Base-by-base conservation (phyloP, 805 yeast genomes). In the Gaillardinia entomophila region DNA sequence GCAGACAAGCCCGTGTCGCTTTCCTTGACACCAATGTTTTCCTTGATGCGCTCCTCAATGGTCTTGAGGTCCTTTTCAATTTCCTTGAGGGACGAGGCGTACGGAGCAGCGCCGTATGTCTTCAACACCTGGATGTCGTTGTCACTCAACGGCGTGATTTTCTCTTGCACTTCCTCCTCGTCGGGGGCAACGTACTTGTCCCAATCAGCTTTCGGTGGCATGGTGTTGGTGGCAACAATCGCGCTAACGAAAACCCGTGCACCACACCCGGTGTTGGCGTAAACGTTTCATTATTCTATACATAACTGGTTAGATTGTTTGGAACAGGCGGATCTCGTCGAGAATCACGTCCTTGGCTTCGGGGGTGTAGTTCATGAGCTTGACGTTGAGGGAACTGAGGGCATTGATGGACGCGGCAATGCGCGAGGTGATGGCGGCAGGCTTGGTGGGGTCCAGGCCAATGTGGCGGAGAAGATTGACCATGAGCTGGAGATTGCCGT, bases 191-290 rank as follows among this genome's bases (percentile, higher is more conserved):
- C 82, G 63, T 86, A 87, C 60, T 92, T 92, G 56, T 94, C 99
- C 99, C 99, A 92, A 60, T 92, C 95, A 36, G 88, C 92, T 70
- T 88, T 92, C 47, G 97, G 96, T 40, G 97, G 89, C 97, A 89
- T 89, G 43, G 33, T 46, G 12, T 12, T 26, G 17, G 27, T 8
- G 17, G 16, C 17, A 12, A 7, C 17, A 4, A 7, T 16, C 8
- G 20, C n/a, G 17, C 28, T 12, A 18, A 18, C 14, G 12, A 4
- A 11, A 4, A 19, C 22, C 22, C 22, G 22, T 19, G 10, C 22
- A 19, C 22, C 22, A 5, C 12, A 4, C 16, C 27, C 17, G 16
- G 5, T 11, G 6, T 7, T 25, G 11, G 27, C 13, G 16, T 6
- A 4, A 5, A 7, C 5, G 16, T 11, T 15, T 25, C 17, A 25